Conservation (phyloP, 2,329 filamentous ascomycete genomes). For the Fusarium agapanthi region DNA sequence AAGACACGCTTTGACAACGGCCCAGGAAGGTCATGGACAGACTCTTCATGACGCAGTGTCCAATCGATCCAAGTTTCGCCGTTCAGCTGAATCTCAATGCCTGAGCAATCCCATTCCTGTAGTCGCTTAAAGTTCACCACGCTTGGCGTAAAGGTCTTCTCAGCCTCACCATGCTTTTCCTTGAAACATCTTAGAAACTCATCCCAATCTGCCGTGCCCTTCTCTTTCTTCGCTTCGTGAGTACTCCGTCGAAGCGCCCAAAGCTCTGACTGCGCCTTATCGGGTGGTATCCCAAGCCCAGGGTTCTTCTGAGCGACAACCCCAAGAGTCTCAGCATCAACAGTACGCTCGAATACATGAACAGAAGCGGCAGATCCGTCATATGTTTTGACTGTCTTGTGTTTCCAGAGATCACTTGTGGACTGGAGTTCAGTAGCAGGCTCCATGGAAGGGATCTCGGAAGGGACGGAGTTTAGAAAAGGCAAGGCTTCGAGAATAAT, state of each 20-base stretch:
- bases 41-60: constrained; percentile 66
- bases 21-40: constrained; percentile 69
- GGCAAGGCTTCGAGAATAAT: constrained; percentile 66
- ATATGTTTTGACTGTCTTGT: constrained; percentile 59
- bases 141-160: constrained; percentile 52
- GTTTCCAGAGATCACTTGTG: constrained; percentile 55
- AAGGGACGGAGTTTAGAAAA: constrained; percentile 65
- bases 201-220: constrained; percentile 67
- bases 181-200: constrained; percentile 71
- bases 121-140: constrained; percentile 48
- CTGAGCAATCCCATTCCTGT: constrained; percentile 57
- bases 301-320: constrained; percentile 48
- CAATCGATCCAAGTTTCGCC: constrained; percentile 57
- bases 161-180: constrained; percentile 53
- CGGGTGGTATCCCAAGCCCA: constrained; percentile 34
- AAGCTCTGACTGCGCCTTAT: constrained; percentile 54
- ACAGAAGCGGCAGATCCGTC: constrained; percentile 60
- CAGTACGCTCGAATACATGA: constrained; percentile 60
- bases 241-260: constrained; percentile 72
- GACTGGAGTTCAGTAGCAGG: constrained; percentile 31
- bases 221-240: constrained; percentile 61
- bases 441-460: constrained; percentile 39
- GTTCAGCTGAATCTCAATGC: constrained; percentile 50
- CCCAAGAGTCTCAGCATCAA: constrained; percentile 56
- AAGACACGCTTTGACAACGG: constrained; percentile 73